These are phyloP conservation scores for Eustoma russellianum DNA, from an alignment of 257 asterid species.

Conservation along the genomic window DNA sequence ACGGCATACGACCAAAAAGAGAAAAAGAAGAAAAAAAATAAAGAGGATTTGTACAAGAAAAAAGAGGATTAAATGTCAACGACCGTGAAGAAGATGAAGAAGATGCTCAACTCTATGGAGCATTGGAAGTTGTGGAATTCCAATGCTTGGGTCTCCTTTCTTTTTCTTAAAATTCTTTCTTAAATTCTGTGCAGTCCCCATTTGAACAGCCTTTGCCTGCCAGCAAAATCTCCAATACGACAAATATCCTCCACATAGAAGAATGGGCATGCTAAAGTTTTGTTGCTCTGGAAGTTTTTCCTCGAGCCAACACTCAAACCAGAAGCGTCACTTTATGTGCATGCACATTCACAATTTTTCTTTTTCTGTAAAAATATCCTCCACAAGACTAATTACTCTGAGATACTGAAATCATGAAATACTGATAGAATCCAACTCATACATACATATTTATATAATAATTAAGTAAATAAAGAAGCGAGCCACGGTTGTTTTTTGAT, in stretches of 20 bases:
- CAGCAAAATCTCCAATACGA: constrained; percentile 9
- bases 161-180: constrained; percentile 19
- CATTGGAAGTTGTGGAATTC: constrained; percentile 25
- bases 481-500: no score
- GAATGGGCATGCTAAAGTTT: no score
- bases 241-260: no score
- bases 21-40: constrained; percentile 2
- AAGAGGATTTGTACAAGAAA: neutral
- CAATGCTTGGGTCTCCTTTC: constrained; percentile 9
- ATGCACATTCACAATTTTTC: neutral
- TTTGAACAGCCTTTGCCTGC: neutral
- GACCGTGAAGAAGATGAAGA: constrained; percentile 18
- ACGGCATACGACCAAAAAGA: constrained; percentile 2
- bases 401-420: no score
- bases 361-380: neutral
- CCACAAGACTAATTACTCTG: no score
- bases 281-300: no score
- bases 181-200: constrained; percentile 30
- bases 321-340: no score
- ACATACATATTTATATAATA: no score
- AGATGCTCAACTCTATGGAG: constrained; percentile 19
- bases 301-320: no score
- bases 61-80: constrained; percentile 39
- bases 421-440: no score
- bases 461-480: no score